Evolutionary conservation across 2,329 filamentous ascomycete species (phyloP).

Genomic region (Aspergillus hortae): DNA sequence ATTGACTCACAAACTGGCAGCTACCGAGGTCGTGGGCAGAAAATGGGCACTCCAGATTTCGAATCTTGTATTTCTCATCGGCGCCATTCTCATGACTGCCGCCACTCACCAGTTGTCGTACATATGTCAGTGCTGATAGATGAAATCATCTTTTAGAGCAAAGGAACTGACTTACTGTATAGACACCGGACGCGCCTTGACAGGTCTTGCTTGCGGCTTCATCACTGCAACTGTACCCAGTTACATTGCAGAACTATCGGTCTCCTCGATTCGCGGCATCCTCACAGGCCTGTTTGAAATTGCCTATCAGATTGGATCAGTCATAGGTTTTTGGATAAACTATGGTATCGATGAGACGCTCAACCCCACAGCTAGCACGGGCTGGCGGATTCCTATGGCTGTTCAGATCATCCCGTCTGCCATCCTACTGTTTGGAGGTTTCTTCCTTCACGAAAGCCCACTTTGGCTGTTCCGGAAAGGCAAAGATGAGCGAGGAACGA

Average conservation of each 20-base stretch:
- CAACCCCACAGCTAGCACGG: slow-evolving; percentile 12
- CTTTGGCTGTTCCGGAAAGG: slow-evolving; percentile 24
- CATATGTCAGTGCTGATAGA: background rate
- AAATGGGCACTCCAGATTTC: slow-evolving; percentile 50
- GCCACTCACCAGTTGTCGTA: slow-evolving; percentile 36
- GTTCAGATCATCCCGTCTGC: slow-evolving; percentile 32
- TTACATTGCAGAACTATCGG: slow-evolving; percentile 31
- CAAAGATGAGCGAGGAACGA: slow-evolving; percentile 7
- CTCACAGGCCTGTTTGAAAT: slow-evolving; percentile 33
- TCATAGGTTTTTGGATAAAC: slow-evolving; percentile 36
- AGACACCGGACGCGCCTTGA: slow-evolving; percentile 34
- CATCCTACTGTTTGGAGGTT: slow-evolving; percentile 24
- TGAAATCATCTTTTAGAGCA: background rate
- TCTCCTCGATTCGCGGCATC: slow-evolving; percentile 31
- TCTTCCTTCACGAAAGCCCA: slow-evolving; percentile 30
- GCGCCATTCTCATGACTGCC: slow-evolving; percentile 44
- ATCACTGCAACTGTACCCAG: slow-evolving; percentile 32
- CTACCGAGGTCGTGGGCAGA: slow-evolving; percentile 49
- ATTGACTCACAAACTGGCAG: slow-evolving; percentile 7
- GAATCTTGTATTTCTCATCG: slow-evolving; percentile 45
- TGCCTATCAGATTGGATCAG: slow-evolving; percentile 29
- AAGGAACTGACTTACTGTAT: background rate
- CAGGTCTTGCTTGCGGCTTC: slow-evolving; percentile 30
- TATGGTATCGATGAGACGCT: slow-evolving; percentile 31
- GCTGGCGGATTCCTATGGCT: slow-evolving; percentile 17